Evolutionary conservation across 2,329 filamentous ascomycete genomes (phyloP).

Genomic region (Pyrenochaeta sp.): DNA sequence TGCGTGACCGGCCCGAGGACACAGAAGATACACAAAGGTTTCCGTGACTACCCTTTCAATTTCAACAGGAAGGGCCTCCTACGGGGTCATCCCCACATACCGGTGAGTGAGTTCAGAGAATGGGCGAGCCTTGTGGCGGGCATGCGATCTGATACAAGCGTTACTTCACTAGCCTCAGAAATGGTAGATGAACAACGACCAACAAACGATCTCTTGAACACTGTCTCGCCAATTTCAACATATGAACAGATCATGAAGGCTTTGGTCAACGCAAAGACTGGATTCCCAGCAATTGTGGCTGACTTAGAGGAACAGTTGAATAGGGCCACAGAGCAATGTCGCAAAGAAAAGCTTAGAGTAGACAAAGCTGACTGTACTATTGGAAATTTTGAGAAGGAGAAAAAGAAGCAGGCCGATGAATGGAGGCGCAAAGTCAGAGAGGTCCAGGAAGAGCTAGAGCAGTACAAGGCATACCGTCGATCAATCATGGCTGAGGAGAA

Average conservation of each 20-base stretch:
- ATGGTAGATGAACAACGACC: neutral
- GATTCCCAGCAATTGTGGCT: neutral
- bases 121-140: neutral
- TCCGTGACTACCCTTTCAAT: constrained; percentile 2
- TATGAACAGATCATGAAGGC: constrained; percentile 1
- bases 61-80: neutral
- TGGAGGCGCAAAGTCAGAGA: neutral
- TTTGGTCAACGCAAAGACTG: neutral
- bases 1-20: neutral
- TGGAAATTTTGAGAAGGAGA: neutral
- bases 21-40: neutral
- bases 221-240: neutral
- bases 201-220: neutral
- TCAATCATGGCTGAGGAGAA: neutral
- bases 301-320: neutral
- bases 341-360: neutral
- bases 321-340: neutral
- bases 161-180: no score
- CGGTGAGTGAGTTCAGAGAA: neutral
- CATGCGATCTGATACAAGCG: no score
- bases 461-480: neutral
- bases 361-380: neutral
- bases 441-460: neutral
- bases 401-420: neutral
- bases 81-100: neutral